A percentile compares a stretch with the other conserved stretches of the same genome.
These are phyloP conservation scores for Penicillium brevicompactum DNA, from an alignment of 2,329 filamentous ascomycete species.

Conservation along the genomic window DNA sequence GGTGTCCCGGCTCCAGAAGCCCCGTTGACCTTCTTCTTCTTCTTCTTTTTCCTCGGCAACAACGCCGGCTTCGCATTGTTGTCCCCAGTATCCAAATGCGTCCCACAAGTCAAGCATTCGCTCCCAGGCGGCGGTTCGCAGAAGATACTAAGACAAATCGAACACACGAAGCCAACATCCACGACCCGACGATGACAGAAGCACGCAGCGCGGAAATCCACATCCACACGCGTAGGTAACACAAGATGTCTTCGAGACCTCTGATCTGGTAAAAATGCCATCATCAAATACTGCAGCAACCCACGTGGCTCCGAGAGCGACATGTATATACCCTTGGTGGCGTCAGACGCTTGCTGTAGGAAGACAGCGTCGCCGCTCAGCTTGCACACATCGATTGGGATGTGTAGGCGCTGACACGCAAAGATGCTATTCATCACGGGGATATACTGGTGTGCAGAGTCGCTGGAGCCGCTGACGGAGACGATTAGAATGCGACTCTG, in stretches of 20 bases:
- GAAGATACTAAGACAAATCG: slow-evolving; percentile 93
- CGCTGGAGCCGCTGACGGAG: slow-evolving; percentile 86
- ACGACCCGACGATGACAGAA: slow-evolving; percentile 94
- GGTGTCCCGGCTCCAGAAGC: slow-evolving; percentile 58
- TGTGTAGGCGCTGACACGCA: slow-evolving; percentile 81
- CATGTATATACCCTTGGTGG: slow-evolving; percentile 71
- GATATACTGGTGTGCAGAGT: slow-evolving; percentile 88
- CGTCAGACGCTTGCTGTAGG: slow-evolving; percentile 84
- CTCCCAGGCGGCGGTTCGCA: slow-evolving; percentile 67
- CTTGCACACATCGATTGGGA: slow-evolving; percentile 90
- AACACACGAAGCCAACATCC: slow-evolving; percentile 92
- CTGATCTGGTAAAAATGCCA: slow-evolving; percentile 80
- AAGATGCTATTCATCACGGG: slow-evolving; percentile 99
- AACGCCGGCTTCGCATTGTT: slow-evolving; percentile 79
- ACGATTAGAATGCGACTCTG: slow-evolving; percentile 85
- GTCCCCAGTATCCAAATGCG: slow-evolving; percentile 71
- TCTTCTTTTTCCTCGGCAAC: slow-evolving; percentile 70
- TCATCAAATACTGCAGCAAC: slow-evolving; percentile 90
- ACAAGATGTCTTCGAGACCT: slow-evolving; percentile 67
- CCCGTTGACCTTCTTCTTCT: slow-evolving; percentile 64
- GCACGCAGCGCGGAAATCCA: slow-evolving; percentile 97
- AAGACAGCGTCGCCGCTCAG: slow-evolving; percentile 86
- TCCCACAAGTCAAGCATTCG: slow-evolving; percentile 82
- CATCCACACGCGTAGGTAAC: slow-evolving; percentile 76
- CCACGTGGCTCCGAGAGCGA: slow-evolving; percentile 66